Conservation (phyloP, 495 filamentous ascomycete species). For the Penicillium subrubescens region DNA sequence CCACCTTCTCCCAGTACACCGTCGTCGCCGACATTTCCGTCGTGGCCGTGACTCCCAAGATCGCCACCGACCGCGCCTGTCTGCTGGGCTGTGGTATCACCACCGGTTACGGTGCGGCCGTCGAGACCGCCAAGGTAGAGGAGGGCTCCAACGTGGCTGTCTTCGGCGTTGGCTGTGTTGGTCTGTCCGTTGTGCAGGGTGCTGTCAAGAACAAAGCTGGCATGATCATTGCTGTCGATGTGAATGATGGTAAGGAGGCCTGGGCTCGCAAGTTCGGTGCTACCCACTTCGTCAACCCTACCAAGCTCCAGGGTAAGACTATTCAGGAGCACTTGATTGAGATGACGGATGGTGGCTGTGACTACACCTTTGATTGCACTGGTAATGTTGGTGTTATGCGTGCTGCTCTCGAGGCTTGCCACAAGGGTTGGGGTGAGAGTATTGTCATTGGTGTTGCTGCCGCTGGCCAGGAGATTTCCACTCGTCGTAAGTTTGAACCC, state of each 20-base stretch:
- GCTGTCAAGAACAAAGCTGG: slow-evolving; percentile 83
- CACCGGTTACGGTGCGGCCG: slow-evolving; percentile 94
- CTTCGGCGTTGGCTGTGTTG: slow-evolving; percentile 95
- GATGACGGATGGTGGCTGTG: slow-evolving; percentile 98
- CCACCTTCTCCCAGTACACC: slow-evolving; percentile 98
- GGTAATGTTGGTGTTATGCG: slow-evolving; percentile 97
- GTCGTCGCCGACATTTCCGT: slow-evolving; percentile 99
- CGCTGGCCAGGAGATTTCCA: slow-evolving; percentile 95
- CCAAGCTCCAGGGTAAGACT: slow-evolving; percentile 70
- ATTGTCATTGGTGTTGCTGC: slow-evolving; percentile 98
- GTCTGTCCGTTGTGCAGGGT: slow-evolving; percentile 91
- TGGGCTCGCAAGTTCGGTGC: slow-evolving; percentile 95
- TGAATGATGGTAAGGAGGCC: slow-evolving; percentile 88
- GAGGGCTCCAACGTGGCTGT: slow-evolving; percentile 88
- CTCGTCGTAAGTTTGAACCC: slow-evolving; percentile 75
- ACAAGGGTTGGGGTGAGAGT: slow-evolving; percentile 99
- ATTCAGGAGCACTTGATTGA: slow-evolving; percentile 91
- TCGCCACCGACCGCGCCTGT: slow-evolving; percentile 95
- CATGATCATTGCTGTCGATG: slow-evolving; percentile 93
- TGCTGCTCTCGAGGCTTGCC: slow-evolving; percentile 93
- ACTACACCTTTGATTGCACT: slow-evolving; percentile 99
- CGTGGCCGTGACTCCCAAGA: slow-evolving; percentile 85
- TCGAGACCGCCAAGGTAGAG: slow-evolving; percentile 88
- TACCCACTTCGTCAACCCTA: slow-evolving; percentile 95
- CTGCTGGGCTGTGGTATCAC: slow-evolving; percentile 97